These are phyloP conservation scores for Kitagawia praeruptora DNA, from an alignment of 129 eudicot genomes.

Conservation along the genomic window DNA sequence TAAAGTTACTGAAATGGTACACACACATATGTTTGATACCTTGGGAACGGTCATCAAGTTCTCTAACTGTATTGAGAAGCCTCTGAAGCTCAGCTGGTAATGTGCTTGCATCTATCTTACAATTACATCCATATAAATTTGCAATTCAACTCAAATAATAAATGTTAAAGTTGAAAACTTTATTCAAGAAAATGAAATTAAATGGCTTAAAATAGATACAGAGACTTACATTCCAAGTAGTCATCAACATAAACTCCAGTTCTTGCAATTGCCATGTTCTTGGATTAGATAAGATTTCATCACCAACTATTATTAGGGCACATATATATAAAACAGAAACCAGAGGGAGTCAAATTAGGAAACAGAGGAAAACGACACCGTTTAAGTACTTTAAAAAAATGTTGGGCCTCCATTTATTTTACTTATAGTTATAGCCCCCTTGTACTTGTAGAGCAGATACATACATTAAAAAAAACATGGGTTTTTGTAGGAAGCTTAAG, in stretches of 20 bases:
- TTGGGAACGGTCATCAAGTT: slow-evolving; percentile 93
- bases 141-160: not conserved
- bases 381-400: not conserved
- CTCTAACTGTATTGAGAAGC: slow-evolving; percentile 88
- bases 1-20: not conserved
- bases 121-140: not conserved
- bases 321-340: not conserved
- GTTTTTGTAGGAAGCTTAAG: not conserved
- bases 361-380: slow-evolving; percentile 14
- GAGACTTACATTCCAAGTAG: slow-evolving; percentile 75
- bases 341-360: not conserved
- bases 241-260: slow-evolving; percentile 97
- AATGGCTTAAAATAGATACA: not conserved
- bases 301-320: slow-evolving; percentile 31
- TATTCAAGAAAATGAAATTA: not conserved
- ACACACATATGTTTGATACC: slow-evolving; percentile 24
- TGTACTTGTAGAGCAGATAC: not conserved
- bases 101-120: slow-evolving; percentile 68
- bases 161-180: slow-evolving; percentile 1
- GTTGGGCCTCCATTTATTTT: not conserved
- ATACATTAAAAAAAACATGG: not conserved
- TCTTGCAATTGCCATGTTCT: slow-evolving; percentile 83
- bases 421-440: not conserved
- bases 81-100: slow-evolving; percentile 98
- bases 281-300: slow-evolving; percentile 16